A percentile compares a stretch with the other conserved stretches of the same genome.
phyloP scores from a whole-genome alignment of 176 grass and related monocot species.

The Oryza glumipatula region DNA sequence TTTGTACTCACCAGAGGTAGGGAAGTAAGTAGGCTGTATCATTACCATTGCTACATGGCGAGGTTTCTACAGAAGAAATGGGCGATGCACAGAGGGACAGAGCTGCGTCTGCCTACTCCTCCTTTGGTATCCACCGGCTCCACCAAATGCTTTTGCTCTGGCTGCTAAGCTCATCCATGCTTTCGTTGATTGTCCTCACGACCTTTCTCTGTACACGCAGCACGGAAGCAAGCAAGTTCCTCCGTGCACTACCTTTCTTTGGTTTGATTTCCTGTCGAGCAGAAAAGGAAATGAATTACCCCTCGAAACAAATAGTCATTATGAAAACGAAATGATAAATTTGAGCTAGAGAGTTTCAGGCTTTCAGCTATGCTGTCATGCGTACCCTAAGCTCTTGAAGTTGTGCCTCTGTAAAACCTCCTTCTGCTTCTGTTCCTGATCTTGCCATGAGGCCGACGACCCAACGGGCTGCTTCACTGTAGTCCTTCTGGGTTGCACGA shows the following conservation, averaged over 20 bases:
- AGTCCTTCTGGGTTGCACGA: conserved; percentile 91
- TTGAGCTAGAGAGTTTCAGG: neutral
- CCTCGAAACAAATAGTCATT: neutral
- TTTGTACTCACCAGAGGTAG: conserved; percentile 38
- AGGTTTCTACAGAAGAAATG: conserved; percentile 28
- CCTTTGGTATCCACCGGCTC: conserved; percentile 96
- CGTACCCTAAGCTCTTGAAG: conserved; percentile 88
- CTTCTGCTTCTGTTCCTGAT: conserved; percentile 74
- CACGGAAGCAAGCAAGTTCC: conserved; percentile 75
- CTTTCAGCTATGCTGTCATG: neutral
- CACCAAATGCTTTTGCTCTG: conserved; percentile 94
- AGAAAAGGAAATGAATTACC: neutral
- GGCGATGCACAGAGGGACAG: conserved; percentile 6
- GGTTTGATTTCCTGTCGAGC: conserved; percentile 72
- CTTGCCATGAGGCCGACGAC: conserved; percentile 78
- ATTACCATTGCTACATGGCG: conserved; percentile 23
- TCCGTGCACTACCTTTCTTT: conserved; percentile 65
- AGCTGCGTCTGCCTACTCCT: conserved; percentile 53
- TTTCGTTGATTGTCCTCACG: conserved; percentile 76
- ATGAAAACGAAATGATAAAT: neutral
- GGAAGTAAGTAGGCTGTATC: conserved; percentile 16
- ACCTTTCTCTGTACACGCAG: conserved; percentile 84
- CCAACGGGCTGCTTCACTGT: conserved; percentile 87
- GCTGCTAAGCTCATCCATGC: conserved; percentile 70
- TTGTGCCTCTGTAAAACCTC: conserved; percentile 99